Base-by-base conservation (phyloP, 2,329 filamentous ascomycete species). In the Emergomyces africanus region DNA sequence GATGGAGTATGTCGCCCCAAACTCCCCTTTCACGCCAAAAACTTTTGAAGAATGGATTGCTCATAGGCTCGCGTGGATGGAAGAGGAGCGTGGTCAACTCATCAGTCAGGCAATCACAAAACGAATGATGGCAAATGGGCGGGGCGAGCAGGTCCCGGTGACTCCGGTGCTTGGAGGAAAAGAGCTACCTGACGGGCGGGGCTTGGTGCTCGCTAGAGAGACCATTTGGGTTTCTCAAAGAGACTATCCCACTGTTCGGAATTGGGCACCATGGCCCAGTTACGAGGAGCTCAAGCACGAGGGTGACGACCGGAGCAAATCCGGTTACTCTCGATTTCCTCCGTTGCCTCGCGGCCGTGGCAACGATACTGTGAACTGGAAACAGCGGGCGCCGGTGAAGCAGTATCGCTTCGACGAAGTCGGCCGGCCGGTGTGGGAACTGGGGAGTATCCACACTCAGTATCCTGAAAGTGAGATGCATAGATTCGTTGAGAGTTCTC, bases 281-380 rank as follows among this genome's bases (percentile, higher is more conserved):
- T 60, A 59, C 41, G 67, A 68, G 37, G 70, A 72, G 58, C 65
- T 69, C 59, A 68, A 67, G 58, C 66, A 69, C 42, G 70, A 72
- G 59, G 69, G 69, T 9, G 65, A 69, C 23, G 65, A 69, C 57
- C 60, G 69, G 28, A 63, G 61, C 48, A 67, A 64, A 25, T 70
- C 68, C 33, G 64, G 66, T 15, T 69, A 67, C 57, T 64, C 63
- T 28, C 64, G 69, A 14, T 71, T 70, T 55, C 66, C 59, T 18
- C 69, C 68, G 20, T 58, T 71, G 18, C 70, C 70, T n/a, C 64
- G 70, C 39, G 64, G 66, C 1, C 66, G 65, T 5, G 65, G 66
- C n/a, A 71, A 72, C 54, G 60, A 61, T 15, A 71, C 68, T 4
- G 68, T 69, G 18, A 66, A 65, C 54, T 72, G 68, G 67, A 71